phyloP scores from a whole-genome alignment of 2,329 filamentous ascomycete species.

The Pleoardoris graminearum region DNA sequence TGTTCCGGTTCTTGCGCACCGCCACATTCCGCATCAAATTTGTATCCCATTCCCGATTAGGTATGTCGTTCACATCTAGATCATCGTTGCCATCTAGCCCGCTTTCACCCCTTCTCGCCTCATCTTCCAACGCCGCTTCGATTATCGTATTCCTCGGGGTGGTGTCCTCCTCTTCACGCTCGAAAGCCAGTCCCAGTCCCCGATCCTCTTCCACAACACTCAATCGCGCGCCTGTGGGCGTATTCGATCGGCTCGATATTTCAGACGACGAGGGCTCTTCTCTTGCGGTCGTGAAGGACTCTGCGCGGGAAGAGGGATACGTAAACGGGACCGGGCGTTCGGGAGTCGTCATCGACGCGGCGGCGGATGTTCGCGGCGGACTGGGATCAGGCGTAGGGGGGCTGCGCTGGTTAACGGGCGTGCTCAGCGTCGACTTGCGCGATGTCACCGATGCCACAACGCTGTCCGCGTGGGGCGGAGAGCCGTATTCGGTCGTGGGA shows the following conservation, averaged over 20 bases:
- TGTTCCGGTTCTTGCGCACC: conserved; percentile 41
- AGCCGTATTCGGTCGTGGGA: conserved; percentile 25
- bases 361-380: conserved; percentile 35
- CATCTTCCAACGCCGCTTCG: conserved; percentile 7
- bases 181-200: conserved; percentile 43
- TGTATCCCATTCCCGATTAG: conserved; percentile 46
- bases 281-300: conserved; percentile 52
- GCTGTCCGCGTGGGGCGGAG: conserved; percentile 46
- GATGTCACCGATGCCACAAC: conserved; percentile 44
- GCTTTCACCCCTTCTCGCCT: conserved; percentile 17
- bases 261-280: conserved; percentile 47
- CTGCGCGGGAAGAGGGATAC: conserved; percentile 49
- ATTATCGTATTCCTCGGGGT: conserved; percentile 36
- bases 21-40: conserved; percentile 49
- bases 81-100: conserved; percentile 21
- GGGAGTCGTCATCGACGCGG: conserved; percentile 22
- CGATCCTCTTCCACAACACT: conserved; percentile 37
- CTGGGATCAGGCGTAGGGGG: conserved; percentile 44
- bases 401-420: conserved; percentile 48
- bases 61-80: conserved; percentile 29
- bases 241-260: conserved; percentile 34
- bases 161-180: conserved; percentile 33
- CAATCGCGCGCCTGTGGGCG: conserved; percentile 31
- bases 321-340: conserved; percentile 33
- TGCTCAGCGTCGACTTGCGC: conserved; percentile 46